Percentiles rank a stretch among this genome's conserved stretches.
phyloP scores from a whole-genome alignment of 192 early-diverging fungal genomes.

The Backusella sp. region DNA sequence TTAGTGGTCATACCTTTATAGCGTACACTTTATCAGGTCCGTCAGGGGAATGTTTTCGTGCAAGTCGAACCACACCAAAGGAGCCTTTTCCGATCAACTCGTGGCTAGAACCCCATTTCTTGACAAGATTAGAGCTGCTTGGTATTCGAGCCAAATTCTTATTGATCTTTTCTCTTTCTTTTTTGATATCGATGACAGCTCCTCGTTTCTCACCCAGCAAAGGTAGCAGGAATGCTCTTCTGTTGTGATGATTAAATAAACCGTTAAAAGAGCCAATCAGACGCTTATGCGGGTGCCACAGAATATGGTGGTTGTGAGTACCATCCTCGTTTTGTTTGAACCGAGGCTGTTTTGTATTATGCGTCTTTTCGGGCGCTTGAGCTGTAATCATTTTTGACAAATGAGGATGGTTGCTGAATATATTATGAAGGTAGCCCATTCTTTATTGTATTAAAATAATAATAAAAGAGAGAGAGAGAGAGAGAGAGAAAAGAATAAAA shows the following conservation, averaged over 20 bases:
- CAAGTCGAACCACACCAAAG: constrained; percentile 43
- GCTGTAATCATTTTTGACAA: background rate
- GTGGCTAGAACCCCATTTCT: constrained; percentile 44
- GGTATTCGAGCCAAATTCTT: constrained; percentile 9
- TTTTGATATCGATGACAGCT: background rate
- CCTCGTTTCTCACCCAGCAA: constrained; percentile 25
- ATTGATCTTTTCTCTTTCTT: constrained; percentile 15
- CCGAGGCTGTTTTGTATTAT: constrained; percentile 7
- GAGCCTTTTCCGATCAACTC: constrained; percentile 44
- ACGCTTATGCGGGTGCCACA: constrained; percentile 14
- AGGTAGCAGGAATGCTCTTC: constrained; percentile 18
- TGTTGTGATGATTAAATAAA: constrained; percentile 13
- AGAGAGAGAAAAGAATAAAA: background rate
- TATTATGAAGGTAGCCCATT: background rate
- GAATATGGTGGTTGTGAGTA: constrained; percentile 30
- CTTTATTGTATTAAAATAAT: background rate
- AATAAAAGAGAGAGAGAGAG: background rate
- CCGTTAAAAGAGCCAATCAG: constrained; percentile 12
- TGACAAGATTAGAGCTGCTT: constrained; percentile 22
- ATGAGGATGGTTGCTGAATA: background rate
- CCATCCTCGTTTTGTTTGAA: constrained; percentile 31
- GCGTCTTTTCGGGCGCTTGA: background rate
- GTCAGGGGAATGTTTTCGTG: constrained; percentile 36
- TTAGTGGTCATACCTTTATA: constrained; percentile 36
- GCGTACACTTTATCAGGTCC: constrained; percentile 39